Conservation (phyloP, 495 filamentous ascomycete genomes). For the Sordaria brevicollis region DNA sequence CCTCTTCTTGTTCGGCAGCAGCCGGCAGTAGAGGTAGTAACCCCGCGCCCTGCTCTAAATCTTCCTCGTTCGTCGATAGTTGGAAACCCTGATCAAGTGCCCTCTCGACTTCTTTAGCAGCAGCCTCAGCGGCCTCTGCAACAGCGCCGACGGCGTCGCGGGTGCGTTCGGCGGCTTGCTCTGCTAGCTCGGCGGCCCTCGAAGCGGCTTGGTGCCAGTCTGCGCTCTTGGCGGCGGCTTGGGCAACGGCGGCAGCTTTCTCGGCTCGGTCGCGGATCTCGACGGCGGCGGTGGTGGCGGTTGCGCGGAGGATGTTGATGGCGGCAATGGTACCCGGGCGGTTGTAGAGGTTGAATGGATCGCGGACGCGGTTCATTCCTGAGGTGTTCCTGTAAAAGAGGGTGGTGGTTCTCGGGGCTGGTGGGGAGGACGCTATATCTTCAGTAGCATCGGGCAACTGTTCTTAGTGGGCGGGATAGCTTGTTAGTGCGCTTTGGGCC, state of each 20-base stretch:
- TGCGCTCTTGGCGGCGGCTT: conserved; percentile 33
- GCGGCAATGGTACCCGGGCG: conserved; percentile 18
- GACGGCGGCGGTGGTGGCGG: conserved; percentile 27
- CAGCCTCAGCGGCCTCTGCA: background rate
- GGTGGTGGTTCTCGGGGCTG: background rate
- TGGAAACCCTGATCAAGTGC: background rate
- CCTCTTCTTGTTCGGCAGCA: background rate
- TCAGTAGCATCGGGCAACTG: too few species aligned
- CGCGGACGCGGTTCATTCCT: conserved; percentile 38
- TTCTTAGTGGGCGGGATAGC: too few species aligned
- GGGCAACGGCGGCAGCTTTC: conserved; percentile 30
- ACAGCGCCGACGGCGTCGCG: background rate
- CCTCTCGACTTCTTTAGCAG: background rate
- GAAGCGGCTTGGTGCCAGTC: too few species aligned
- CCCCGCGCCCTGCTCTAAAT: background rate
- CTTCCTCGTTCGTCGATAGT: too few species aligned
- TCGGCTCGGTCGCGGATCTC: conserved; percentile 30
- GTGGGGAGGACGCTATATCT: background rate
- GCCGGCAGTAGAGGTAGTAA: background rate
- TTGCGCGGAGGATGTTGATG: conserved; percentile 33
- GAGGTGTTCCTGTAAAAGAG: background rate
- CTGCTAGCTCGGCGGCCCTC: background rate
- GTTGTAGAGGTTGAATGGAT: conserved; percentile 41
- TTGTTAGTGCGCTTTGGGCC: background rate
- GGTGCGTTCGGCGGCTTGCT: background rate